Evolutionary conservation across 2,329 filamentous ascomycete species (phyloP).

Genomic region (Colletotrichum orbiculare): DNA sequence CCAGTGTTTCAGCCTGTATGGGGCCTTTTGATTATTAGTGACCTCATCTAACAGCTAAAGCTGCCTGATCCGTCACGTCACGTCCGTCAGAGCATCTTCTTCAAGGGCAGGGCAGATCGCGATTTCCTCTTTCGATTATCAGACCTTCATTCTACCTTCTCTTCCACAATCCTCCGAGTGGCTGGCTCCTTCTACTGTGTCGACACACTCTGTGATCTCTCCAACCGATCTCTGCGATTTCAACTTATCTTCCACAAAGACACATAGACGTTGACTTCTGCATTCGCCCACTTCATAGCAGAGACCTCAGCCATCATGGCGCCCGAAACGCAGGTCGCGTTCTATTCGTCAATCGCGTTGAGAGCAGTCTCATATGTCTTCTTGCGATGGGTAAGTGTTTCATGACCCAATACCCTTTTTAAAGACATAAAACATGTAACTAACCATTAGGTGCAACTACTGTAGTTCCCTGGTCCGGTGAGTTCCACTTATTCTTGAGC

Average conservation of each 20-base stretch:
- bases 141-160: constrained; percentile 2
- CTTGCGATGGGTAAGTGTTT: constrained; percentile 66
- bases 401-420: constrained; percentile 2
- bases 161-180: neutral
- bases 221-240: neutral
- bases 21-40: constrained; percentile 32
- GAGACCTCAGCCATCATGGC: constrained; percentile 41
- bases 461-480: constrained; percentile 45
- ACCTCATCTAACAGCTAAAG: constrained; percentile 32
- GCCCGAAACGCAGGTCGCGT: constrained; percentile 46
- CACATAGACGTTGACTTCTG: constrained; percentile 43
- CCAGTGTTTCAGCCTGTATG: constrained; percentile 31
- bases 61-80: constrained; percentile 27
- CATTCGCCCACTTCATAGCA: constrained; percentile 14
- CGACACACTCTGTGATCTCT: neutral
- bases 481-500: constrained; percentile 30
- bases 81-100: constrained; percentile 16
- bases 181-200: constrained; percentile 20
- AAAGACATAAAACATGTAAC: neutral
- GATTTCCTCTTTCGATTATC: constrained; percentile 15
- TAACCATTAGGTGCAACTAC: constrained; percentile 11
- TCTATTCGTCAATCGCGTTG: constrained; percentile 60
- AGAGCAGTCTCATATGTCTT: constrained; percentile 66
- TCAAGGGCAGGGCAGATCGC: constrained; percentile 15
- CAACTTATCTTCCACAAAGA: constrained; percentile 1